Percentiles rank a stretch among this genome's conserved stretches.
Conservation (phyloP, 805 yeast species). For the Pichia heedii region DNA sequence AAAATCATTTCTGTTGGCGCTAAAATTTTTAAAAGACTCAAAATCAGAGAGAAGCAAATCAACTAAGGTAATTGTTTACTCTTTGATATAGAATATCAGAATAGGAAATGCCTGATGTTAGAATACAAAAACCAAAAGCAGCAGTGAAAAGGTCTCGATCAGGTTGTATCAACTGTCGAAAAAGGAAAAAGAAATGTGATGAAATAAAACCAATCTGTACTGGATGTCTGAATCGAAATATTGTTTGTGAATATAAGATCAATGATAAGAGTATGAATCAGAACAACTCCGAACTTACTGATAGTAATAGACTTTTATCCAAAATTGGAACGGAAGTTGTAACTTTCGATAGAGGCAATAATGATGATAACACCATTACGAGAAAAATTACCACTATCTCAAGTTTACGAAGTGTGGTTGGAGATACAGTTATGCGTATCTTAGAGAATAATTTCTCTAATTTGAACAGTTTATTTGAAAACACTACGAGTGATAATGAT, state of each 20-base stretch:
- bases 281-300: not conserved
- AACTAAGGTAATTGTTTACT: too few species aligned
- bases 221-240: constrained; percentile 19
- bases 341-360: not conserved
- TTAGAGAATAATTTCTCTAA: constrained; percentile 8
- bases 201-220: constrained; percentile 22
- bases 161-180: constrained; percentile 23
- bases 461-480: constrained; percentile 5
- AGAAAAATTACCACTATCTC: constrained; percentile 5
- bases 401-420: constrained; percentile 8
- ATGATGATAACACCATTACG: not conserved
- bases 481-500: not conserved
- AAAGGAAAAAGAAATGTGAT: constrained; percentile 25
- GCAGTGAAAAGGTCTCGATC: constrained; percentile 15
- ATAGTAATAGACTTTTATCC: not conserved
- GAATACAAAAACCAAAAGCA: not conserved
- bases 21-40: too few species aligned
- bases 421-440: constrained; percentile 11
- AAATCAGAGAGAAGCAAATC: too few species aligned
- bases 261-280: not conserved
- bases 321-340: not conserved
- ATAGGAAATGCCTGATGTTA: too few species aligned
- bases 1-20: too few species aligned
- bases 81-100: too few species aligned
- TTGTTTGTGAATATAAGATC: constrained; percentile 15